Percentiles rank a stretch among this genome's conserved stretches.
Evolutionary conservation across 108 stramenopile species (phyloP).

Genomic region (Stephanodiscus triporus): DNA sequence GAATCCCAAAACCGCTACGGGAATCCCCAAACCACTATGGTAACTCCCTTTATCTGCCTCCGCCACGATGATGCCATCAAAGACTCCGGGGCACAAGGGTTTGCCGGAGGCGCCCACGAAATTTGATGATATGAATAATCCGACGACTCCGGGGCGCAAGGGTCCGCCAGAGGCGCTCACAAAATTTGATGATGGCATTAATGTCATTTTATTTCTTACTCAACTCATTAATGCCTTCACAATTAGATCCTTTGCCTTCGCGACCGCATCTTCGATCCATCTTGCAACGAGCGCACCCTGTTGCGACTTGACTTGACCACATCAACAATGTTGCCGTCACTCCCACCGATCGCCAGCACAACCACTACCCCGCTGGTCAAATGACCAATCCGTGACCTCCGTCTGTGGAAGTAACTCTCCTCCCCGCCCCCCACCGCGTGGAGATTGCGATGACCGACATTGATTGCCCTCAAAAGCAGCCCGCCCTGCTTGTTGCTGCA

Average conservation of each 20-base stretch:
- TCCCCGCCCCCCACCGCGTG: slow-evolving; percentile 68
- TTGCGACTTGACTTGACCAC: slow-evolving; percentile 33
- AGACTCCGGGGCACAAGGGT: too few species aligned
- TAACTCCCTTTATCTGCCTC: too few species aligned
- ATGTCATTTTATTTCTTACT: too few species aligned
- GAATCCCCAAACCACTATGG: too few species aligned
- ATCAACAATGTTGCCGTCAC: not conserved
- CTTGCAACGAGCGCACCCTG: slow-evolving; percentile 24
- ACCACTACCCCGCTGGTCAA: slow-evolving; percentile 75
- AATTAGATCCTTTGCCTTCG: not conserved
- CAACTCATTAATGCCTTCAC: too few species aligned
- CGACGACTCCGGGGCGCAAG: too few species aligned
- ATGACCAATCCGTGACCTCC: slow-evolving; percentile 63
- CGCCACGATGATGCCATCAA: too few species aligned
- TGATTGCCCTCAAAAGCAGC: slow-evolving; percentile 60
- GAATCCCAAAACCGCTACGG: too few species aligned
- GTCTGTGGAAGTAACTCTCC: slow-evolving; percentile 68
- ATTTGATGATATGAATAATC: too few species aligned
- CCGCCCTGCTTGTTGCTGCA: slow-evolving; percentile 80
- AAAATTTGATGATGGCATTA: too few species aligned
- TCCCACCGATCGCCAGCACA: slow-evolving; percentile 29
- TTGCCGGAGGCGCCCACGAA: too few species aligned
- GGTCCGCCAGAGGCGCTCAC: too few species aligned
- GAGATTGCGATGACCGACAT: slow-evolving; percentile 47
- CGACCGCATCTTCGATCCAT: slow-evolving; percentile 22